A percentile compares a stretch with the other conserved stretches of the same genome.
phyloP scores from a whole-genome alignment of 371 early-diverging fungal genomes.

The Lichtheimia hyalospora region DNA sequence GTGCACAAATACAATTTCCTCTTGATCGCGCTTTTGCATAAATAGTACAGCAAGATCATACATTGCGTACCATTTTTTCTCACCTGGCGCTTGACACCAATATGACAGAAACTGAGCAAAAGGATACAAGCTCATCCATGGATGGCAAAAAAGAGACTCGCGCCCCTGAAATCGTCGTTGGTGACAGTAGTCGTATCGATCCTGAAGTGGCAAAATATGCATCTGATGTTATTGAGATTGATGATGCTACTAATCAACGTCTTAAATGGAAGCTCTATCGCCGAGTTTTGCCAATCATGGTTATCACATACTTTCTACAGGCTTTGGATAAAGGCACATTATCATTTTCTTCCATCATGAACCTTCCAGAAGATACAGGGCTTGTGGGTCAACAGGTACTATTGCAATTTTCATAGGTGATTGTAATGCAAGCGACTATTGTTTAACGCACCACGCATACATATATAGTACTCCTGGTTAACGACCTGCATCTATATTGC shows the following conservation, averaged over 20 bases:
- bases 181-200: constrained; percentile 22
- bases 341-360: constrained; percentile 26
- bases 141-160: no score
- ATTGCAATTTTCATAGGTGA: no score
- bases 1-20: no score
- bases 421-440: no score
- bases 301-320: constrained; percentile 21
- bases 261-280: constrained; percentile 15
- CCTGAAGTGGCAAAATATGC: constrained; percentile 31
- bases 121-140: no score
- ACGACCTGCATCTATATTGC: constrained; percentile 32
- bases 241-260: constrained; percentile 20
- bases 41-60: no score
- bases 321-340: constrained; percentile 27
- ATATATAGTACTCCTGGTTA: constrained; percentile 22
- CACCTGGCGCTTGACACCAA: no score
- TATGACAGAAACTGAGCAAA: no score
- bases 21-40: no score
- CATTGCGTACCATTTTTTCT: no score
- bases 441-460: neutral
- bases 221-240: constrained; percentile 16
- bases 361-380: constrained; percentile 14
- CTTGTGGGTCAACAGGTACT: constrained; percentile 24
- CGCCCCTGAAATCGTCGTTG: neutral
- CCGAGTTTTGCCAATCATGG: constrained; percentile 18